Evolutionary conservation across 352 stramenopile species (phyloP).

Genomic region (Phytophthora agathidicida): DNA sequence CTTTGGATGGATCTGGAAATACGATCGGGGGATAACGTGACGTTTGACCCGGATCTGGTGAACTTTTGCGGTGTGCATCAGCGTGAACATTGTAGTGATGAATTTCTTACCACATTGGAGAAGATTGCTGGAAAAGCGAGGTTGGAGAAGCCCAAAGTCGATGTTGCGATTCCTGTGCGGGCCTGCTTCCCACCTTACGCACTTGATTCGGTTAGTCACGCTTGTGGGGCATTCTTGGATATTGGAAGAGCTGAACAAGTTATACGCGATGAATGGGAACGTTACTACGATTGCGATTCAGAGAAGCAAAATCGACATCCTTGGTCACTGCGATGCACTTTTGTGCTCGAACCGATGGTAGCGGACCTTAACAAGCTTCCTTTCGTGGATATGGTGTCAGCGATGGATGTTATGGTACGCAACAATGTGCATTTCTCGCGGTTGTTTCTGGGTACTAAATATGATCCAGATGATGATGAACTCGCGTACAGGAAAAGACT

Average conservation of each 20-base stretch:
- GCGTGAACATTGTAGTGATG: not conserved
- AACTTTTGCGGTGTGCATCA: constrained; percentile 3
- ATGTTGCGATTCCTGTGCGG: constrained; percentile 9
- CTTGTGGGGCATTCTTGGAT: no score
- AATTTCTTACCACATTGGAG: not conserved
- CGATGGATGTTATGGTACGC: no score
- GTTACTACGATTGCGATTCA: not conserved
- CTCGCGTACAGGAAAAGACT: no score
- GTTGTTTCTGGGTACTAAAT: no score
- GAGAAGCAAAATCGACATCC: not conserved
- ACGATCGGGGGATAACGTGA: not conserved
- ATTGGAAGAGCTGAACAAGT: not conserved
- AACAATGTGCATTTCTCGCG: constrained; percentile 10
- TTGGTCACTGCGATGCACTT: not conserved
- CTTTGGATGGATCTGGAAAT: not conserved
- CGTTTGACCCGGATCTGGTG: not conserved
- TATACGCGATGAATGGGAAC: not conserved
- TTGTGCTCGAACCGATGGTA: constrained; percentile 17
- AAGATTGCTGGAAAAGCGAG: constrained; percentile 7
- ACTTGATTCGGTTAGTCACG: no score
- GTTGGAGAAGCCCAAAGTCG: not conserved
- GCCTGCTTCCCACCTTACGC: no score
- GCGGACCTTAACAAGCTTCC: not conserved
- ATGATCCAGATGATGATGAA: no score
- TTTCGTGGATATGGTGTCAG: no score